Conservation (phyloP, 2,329 filamentous ascomycete species). For the Fusarium sp. region DNA sequence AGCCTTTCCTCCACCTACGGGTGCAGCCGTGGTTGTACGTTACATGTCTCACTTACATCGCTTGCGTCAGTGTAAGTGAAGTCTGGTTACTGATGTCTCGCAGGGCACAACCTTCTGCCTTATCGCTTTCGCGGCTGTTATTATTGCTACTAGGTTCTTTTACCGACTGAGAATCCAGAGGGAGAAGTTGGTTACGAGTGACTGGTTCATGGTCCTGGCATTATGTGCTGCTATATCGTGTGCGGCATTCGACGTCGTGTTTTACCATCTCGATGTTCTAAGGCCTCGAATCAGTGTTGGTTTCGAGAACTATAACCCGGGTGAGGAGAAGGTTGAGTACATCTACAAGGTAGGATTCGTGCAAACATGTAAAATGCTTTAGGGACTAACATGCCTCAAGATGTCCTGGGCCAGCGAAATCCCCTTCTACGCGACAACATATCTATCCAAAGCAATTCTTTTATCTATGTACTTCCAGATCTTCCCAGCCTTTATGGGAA, state of each 20-base stretch:
- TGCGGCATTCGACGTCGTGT: slow-evolving; percentile 16
- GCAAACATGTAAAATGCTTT: accelerated
- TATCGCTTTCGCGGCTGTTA: background rate
- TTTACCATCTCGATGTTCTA: slow-evolving; percentile 11
- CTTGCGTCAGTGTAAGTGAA: background rate
- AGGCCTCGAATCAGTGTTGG: slow-evolving; percentile 20
- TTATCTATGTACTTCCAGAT: slow-evolving; percentile 21
- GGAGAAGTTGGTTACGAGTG: slow-evolving; percentile 6
- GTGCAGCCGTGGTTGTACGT: slow-evolving; percentile 20
- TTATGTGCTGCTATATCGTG: slow-evolving; percentile 16
- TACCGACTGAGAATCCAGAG: slow-evolving; percentile 16
- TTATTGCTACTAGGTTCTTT: slow-evolving; percentile 15
- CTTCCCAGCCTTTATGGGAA: slow-evolving; percentile 21
- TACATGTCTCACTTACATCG: background rate
- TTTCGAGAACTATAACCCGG: slow-evolving; percentile 10
- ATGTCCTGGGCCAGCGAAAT: slow-evolving; percentile 32
- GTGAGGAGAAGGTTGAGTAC: slow-evolving; percentile 17
- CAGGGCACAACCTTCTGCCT: slow-evolving; percentile 16
- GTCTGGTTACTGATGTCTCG: background rate
- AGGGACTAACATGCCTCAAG: background rate
- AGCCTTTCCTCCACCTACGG: slow-evolving; percentile 10
- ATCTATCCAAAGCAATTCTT: slow-evolving; percentile 23
- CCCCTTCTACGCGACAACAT: slow-evolving; percentile 24
- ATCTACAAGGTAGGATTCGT: slow-evolving; percentile 16
- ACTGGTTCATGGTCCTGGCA: slow-evolving; percentile 21